A percentile compares a stretch with the other conserved stretches of the same genome.
phyloP scores from a whole-genome alignment of 2,329 filamentous ascomycete genomes.

The Xylaria sp. region DNA sequence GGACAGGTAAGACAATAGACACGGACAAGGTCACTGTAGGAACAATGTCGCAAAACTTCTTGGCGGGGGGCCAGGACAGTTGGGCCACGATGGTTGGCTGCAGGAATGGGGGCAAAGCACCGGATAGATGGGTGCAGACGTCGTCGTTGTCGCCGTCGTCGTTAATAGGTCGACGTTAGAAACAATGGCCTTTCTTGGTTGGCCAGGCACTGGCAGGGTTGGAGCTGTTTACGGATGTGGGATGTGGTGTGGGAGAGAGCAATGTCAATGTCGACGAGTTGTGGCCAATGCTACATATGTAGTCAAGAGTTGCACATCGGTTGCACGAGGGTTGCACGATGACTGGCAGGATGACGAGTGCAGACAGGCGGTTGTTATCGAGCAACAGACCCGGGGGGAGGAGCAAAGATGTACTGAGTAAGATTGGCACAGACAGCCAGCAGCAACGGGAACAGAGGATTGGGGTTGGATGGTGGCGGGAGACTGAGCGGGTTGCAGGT shows the following conservation, averaged over 20 bases:
- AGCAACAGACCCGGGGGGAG: slow-evolving; percentile 33
- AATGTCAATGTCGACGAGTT: slow-evolving; percentile 15
- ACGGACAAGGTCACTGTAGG: slow-evolving; percentile 37
- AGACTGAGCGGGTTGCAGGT: neutral
- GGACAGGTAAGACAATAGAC: slow-evolving; percentile 25
- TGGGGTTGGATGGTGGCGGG: neutral
- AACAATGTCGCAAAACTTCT: slow-evolving; percentile 38
- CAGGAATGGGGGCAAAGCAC: slow-evolving; percentile 17
- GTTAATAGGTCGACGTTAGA: slow-evolving; percentile 20
- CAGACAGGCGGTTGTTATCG: slow-evolving; percentile 39
- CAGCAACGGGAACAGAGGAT: neutral
- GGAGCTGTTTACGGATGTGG: slow-evolving; percentile 3
- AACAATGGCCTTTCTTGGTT: slow-evolving; percentile 25
- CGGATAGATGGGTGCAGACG: slow-evolving; percentile 31
- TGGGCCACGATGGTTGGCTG: slow-evolving; percentile 36
- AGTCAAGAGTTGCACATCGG: slow-evolving; percentile 20
- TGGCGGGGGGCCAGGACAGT: slow-evolving; percentile 36
- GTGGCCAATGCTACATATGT: slow-evolving; percentile 22
- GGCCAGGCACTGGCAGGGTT: slow-evolving; percentile 11
- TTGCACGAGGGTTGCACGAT: slow-evolving; percentile 24
- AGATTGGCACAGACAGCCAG: slow-evolving; percentile 15
- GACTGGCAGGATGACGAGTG: slow-evolving; percentile 40
- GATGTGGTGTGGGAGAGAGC: slow-evolving; percentile 13
- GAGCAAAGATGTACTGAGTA: neutral
- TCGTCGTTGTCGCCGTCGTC: slow-evolving; percentile 15